Conservation (phyloP, 768 basidiomycete species). For the Lactifluus subvellereus region DNA sequence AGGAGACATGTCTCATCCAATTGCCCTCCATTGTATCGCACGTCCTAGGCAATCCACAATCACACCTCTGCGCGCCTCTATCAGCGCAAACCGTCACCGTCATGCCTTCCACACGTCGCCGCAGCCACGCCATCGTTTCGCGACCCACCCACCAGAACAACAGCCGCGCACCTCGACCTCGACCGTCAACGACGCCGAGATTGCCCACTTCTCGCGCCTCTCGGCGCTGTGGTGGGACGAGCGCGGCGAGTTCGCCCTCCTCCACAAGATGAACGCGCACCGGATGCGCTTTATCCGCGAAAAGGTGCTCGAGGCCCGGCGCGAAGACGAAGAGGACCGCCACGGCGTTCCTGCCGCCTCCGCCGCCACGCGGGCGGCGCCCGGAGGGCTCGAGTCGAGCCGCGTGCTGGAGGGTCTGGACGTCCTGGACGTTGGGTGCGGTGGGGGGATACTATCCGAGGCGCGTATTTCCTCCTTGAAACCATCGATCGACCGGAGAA, state of each 20-base stretch:
- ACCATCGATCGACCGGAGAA: no score
- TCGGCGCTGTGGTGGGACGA: slow-evolving; percentile 97
- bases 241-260: slow-evolving; percentile 76
- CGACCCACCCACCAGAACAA: neutral
- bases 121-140: neutral
- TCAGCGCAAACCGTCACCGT: neutral
- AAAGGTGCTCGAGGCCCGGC: slow-evolving; percentile 59
- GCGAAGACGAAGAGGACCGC: slow-evolving; percentile 39
- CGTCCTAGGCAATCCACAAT: neutral
- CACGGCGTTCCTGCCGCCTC: slow-evolving; percentile 23
- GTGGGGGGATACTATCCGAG: slow-evolving; percentile 90
- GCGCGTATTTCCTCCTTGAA: slow-evolving; percentile 36
- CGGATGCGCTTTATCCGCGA: slow-evolving; percentile 77
- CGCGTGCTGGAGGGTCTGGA: slow-evolving; percentile 55
- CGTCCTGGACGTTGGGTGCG: slow-evolving; percentile 90
- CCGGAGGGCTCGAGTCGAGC: slow-evolving; percentile 22
- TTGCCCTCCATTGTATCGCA: neutral
- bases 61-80: neutral
- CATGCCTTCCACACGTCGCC: neutral
- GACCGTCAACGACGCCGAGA: slow-evolving; percentile 71
- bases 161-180: slow-evolving; percentile 23
- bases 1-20: neutral
- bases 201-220: slow-evolving; percentile 83
- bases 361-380: slow-evolving; percentile 22
- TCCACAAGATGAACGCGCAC: slow-evolving; percentile 95